Percentiles rank a stretch among this genome's conserved stretches.
Conservation (phyloP, 2,329 filamentous ascomycete genomes). For the Cladosporium austrohemisphaericum region DNA sequence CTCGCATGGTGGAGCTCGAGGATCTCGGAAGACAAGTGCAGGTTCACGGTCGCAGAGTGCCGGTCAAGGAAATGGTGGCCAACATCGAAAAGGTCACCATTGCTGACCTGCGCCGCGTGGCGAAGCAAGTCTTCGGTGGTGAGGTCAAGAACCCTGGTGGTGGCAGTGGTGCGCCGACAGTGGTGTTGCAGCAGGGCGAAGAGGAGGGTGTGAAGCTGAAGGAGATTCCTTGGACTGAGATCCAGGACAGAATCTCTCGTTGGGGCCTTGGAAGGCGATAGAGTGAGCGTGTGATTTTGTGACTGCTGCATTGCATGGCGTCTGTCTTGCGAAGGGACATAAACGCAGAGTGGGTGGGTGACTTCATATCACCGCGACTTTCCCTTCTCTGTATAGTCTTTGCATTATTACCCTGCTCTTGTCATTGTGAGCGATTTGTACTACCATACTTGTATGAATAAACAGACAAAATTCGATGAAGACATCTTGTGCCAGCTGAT, state of each 20-base stretch:
- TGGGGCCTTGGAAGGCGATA: slow-evolving; percentile 74
- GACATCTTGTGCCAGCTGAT: too few species aligned
- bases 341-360: too few species aligned
- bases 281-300: slow-evolving; percentile 10
- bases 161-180: slow-evolving; percentile 85
- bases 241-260: slow-evolving; percentile 77
- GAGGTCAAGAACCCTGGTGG: slow-evolving; percentile 67
- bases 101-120: slow-evolving; percentile 76
- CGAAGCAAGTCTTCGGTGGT: slow-evolving; percentile 72
- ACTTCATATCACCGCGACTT: too few species aligned
- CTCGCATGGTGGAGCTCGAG: slow-evolving; percentile 94
- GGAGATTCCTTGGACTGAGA: slow-evolving; percentile 77
- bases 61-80: slow-evolving; percentile 87
- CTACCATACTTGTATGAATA: too few species aligned
- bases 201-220: slow-evolving; percentile 65
- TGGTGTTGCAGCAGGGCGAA: slow-evolving; percentile 89
- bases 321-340: too few species aligned
- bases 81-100: slow-evolving; percentile 81
- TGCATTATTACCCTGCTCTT: too few species aligned
- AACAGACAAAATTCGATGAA: too few species aligned
- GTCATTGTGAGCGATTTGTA: too few species aligned
- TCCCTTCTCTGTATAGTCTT: too few species aligned
- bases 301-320: not conserved
- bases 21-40: slow-evolving; percentile 93
- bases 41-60: slow-evolving; percentile 89